These are phyloP conservation scores for Microcyclospora pomicola DNA, from an alignment of 2,329 filamentous ascomycete genomes.

Conservation along the genomic window DNA sequence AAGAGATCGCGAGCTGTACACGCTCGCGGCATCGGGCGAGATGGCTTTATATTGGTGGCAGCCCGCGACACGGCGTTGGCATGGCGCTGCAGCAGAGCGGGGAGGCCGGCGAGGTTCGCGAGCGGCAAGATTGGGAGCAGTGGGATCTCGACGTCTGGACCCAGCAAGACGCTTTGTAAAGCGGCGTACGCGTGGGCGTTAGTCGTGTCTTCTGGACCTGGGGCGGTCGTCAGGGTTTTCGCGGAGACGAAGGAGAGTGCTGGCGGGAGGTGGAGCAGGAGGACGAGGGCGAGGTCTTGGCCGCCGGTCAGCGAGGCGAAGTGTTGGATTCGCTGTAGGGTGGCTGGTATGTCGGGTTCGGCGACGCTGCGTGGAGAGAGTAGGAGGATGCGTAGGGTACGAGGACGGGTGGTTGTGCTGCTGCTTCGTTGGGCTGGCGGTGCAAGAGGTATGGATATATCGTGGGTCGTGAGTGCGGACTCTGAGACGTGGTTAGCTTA, in stretches of 20 bases:
- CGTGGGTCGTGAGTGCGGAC: conserved; percentile 23
- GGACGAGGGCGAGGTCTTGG: conserved; percentile 18
- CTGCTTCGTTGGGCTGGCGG: conserved; percentile 3
- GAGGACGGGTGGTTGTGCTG: conserved; percentile 1
- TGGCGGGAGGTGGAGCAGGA: conserved; percentile 14
- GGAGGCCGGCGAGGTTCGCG: conserved; percentile 8
- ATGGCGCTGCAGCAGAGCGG: conserved; percentile 12
- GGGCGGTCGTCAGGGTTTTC: conserved; percentile 3
- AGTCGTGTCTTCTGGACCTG: not conserved
- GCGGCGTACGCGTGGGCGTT: conserved; percentile 14
- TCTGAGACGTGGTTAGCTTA: conserved; percentile 13
- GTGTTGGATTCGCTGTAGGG: conserved; percentile 19
- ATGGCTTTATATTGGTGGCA: not conserved
- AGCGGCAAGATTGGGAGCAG: conserved; percentile 18
- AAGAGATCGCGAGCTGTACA: conserved; percentile 9
- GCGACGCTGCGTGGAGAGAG: conserved; percentile 16
- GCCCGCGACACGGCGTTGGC: conserved; percentile 4
- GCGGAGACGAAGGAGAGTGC: conserved; percentile 7
- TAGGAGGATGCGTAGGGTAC: conserved; percentile 19
- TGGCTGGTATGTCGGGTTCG: conserved; percentile 8
- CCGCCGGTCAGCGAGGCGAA: conserved; percentile 18
- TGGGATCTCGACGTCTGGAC: conserved; percentile 7
- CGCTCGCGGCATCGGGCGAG: conserved; percentile 3
- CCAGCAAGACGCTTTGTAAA: conserved; percentile 16
- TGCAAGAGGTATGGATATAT: conserved; percentile 19